Conservation (phyloP, 2,329 filamentous ascomycete genomes). For the Calonectria pauciramosa region DNA sequence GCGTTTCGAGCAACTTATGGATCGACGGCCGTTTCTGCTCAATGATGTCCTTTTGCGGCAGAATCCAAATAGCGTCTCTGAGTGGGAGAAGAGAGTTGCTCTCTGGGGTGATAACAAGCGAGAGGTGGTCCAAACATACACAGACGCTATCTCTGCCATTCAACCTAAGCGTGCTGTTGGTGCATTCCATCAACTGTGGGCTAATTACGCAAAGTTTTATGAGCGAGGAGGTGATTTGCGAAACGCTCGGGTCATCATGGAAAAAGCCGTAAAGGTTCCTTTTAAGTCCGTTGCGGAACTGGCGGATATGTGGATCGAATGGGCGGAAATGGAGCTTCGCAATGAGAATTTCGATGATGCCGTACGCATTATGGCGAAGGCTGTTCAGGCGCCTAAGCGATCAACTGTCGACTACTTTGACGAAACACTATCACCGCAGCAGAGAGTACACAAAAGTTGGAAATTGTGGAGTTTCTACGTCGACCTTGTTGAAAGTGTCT, state of each 20-base stretch:
- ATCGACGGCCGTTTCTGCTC: slow-evolving; percentile 92
- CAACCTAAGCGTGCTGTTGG: slow-evolving; percentile 95
- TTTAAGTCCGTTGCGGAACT: slow-evolving; percentile 98
- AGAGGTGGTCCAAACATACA: slow-evolving; percentile 95
- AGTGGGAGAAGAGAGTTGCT: slow-evolving; percentile 97
- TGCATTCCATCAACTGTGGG: slow-evolving; percentile 94
- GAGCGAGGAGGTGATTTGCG: slow-evolving; percentile 87
- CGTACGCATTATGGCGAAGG: slow-evolving; percentile 96
- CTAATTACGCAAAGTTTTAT: slow-evolving; percentile 97
- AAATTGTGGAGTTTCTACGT: slow-evolving; percentile 99
- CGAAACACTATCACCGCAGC: slow-evolving; percentile 92
- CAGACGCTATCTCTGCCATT: slow-evolving; percentile 92
- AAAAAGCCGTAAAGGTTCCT: slow-evolving; percentile 97
- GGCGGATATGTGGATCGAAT: slow-evolving; percentile 98
- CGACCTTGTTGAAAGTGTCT: slow-evolving; percentile 95
- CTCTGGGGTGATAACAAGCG: slow-evolving; percentile 94
- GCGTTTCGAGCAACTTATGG: slow-evolving; percentile 98
- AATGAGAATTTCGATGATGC: slow-evolving; percentile 97
- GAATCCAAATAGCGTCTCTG: slow-evolving; percentile 94
- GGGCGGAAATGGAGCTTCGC: slow-evolving; percentile 97
- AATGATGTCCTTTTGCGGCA: slow-evolving; percentile 96
- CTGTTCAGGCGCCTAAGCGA: slow-evolving; percentile 94
- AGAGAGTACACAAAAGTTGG: slow-evolving; percentile 99
- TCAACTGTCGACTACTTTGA: slow-evolving; percentile 99
- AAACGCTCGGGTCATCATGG: slow-evolving; percentile 92